Evolutionary conservation across 768 basidiomycete species (phyloP), one percentile per base, ranked within the genome.

Genomic region (Porphyrellus cyaneotinctus): DNA sequence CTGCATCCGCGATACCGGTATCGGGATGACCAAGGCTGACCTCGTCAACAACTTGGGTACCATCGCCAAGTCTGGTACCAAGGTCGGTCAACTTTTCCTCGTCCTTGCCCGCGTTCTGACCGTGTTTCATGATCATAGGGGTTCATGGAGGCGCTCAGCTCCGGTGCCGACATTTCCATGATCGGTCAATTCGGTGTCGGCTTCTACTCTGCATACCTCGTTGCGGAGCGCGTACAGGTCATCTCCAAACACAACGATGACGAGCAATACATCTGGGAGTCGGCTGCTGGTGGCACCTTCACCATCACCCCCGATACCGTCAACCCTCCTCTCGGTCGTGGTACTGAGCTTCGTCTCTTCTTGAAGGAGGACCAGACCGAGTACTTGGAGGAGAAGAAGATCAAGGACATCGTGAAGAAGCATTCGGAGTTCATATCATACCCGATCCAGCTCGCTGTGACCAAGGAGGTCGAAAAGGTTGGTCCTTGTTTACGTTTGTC

Each of bases 181-280:
- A 97, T 95, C 67, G 92, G 92, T 75, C 91, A 95, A 78, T 95
- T 97, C 74, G 92, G 95, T 94, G 95, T 99, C 73, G 95, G 95
- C 79, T 98, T 98, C 87, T 98, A 99, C 85, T 97, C 95, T 43
- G 91, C 92, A 15, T 98, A 98, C 83, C 92, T 99, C 64, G 95
- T 99, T 60, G 95, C 95, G 63, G 95, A 99, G 77, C 87, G 88
- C 60, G 95, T 99, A 4, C 95, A 97, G 74, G 93, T 99, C 70
- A 88, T 97, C 75, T 93, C 95, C 60, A 99, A 99, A 78, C 95
- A 99, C 82, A 98, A 99, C 67, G 95, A 98, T 65, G 95, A 98
- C 71, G 97, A 98, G 77, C 95, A 98, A 75, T 98, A 99, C 79
- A 94, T 99, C 74, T 99, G 95, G 97, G 95, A 99, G 81, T 99